Conservation (phyloP, 176 grass and related monocot species). For the Rhynchospora pubera region DNA sequence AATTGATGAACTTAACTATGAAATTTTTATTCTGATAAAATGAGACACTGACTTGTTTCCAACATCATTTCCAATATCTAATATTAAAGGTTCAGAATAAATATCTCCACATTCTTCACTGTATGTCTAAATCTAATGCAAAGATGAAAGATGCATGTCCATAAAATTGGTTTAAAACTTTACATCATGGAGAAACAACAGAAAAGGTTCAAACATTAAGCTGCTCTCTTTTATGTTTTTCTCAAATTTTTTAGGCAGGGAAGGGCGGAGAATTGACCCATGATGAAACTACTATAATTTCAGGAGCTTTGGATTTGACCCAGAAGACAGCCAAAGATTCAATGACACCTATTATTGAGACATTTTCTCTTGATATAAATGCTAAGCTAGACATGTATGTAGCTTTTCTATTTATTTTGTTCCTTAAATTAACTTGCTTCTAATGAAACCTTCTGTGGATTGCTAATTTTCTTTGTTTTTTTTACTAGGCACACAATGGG, state of each 20-base stretch:
- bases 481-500: slow-evolving; percentile 58
- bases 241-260: slow-evolving; percentile 54
- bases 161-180: neutral
- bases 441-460: neutral
- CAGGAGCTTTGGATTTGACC: slow-evolving; percentile 92
- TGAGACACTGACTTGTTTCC: neutral
- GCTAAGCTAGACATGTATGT: slow-evolving; percentile 78
- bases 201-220: slow-evolving; percentile 24
- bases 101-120: neutral
- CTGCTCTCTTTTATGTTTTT: slow-evolving; percentile 30
- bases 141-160: neutral
- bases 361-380: slow-evolving; percentile 94
- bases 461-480: slow-evolving; percentile 15
- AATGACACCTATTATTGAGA: slow-evolving; percentile 68
- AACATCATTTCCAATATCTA: neutral
- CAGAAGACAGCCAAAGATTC: slow-evolving; percentile 76
- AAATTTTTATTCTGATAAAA: neutral
- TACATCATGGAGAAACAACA: neutral
- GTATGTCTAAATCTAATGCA: neutral
- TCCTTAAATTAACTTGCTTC: neutral
- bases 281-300: slow-evolving; percentile 99
- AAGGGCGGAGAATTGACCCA: slow-evolving; percentile 99
- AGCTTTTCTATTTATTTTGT: neutral
- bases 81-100: neutral
- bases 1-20: neutral